These are phyloP conservation scores for Arthrinium puccinioides DNA, from an alignment of 2,329 filamentous ascomycete species.

Conservation along the genomic window DNA sequence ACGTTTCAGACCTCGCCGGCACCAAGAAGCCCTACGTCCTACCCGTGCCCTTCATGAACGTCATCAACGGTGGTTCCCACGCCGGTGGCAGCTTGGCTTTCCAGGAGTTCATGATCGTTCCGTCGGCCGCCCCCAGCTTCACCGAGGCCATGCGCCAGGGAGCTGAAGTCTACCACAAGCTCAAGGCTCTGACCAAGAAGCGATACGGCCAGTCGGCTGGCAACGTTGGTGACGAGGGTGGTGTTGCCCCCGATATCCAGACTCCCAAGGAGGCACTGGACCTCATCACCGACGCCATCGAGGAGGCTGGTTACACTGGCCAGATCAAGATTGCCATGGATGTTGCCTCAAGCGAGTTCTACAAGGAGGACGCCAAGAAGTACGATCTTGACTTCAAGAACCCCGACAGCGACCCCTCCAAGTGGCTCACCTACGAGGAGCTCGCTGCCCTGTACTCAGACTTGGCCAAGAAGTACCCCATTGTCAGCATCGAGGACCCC, in stretches of 20 bases:
- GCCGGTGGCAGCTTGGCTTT: constrained; percentile 92
- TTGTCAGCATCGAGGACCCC: constrained; percentile 97
- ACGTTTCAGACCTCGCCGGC: constrained; percentile 79
- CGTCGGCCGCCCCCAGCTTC: constrained; percentile 80
- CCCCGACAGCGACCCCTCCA: constrained; percentile 87
- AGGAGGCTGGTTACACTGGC: constrained; percentile 91
- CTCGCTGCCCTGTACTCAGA: constrained; percentile 86
- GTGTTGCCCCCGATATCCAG: constrained; percentile 98
- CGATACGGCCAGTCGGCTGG: constrained; percentile 98
- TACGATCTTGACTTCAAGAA: constrained; percentile 99
- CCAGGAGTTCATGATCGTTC: constrained; percentile 96
- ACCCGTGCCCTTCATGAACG: constrained; percentile 89
- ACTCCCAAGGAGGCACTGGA: constrained; percentile 93
- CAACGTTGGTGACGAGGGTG: constrained; percentile 99
- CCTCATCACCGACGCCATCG: constrained; percentile 90
- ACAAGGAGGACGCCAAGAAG: constrained; percentile 96
- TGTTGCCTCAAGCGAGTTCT: constrained; percentile 98
- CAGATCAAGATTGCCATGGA: constrained; percentile 99
- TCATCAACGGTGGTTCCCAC: constrained; percentile 89
- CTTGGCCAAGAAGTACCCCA: constrained; percentile 91
- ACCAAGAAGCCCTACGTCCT: constrained; percentile 91
- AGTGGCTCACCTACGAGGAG: constrained; percentile 99
- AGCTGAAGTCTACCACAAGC: constrained; percentile 95
- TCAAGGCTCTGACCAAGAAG: constrained; percentile 97
- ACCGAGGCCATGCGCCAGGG: constrained; percentile 94